Evolutionary conservation across 2,329 filamentous ascomycete species (phyloP).

Genomic region (Exophiala sp.): DNA sequence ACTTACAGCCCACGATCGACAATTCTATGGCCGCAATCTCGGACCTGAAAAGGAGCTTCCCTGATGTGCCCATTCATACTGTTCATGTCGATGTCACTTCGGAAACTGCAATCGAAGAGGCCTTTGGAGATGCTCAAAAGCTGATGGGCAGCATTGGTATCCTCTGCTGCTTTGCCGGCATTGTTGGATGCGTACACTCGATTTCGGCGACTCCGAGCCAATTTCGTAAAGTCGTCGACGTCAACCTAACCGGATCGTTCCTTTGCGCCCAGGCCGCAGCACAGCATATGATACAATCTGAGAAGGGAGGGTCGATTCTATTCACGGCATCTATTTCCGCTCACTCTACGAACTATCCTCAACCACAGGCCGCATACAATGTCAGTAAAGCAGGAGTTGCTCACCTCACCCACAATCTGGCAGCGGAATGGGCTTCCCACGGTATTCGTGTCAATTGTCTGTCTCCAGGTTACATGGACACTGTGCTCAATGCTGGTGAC

Average conservation of each 20-base stretch:
- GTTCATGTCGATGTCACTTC: slow-evolving; percentile 59
- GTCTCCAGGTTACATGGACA: slow-evolving; percentile 74
- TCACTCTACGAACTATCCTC: slow-evolving; percentile 55
- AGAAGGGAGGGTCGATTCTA: slow-evolving; percentile 66
- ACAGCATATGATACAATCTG: slow-evolving; percentile 39
- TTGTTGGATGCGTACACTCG: slow-evolving; percentile 62
- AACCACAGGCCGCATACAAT: slow-evolving; percentile 68
- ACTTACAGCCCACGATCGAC: slow-evolving; percentile 48
- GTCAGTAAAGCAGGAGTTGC: slow-evolving; percentile 66
- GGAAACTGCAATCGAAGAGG: slow-evolving; percentile 40
- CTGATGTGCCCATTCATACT: slow-evolving; percentile 49
- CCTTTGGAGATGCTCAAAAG: slow-evolving; percentile 40
- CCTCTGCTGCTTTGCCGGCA: slow-evolving; percentile 64
- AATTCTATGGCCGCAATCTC: slow-evolving; percentile 42
- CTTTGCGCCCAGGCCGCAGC: slow-evolving; percentile 65
- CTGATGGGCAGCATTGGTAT: slow-evolving; percentile 34
- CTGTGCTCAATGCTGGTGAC: slow-evolving; percentile 65
- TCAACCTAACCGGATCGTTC: slow-evolving; percentile 70
- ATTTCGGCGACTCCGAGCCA: slow-evolving; percentile 57
- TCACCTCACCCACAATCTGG: slow-evolving; percentile 61
- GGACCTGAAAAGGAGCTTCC: slow-evolving; percentile 53
- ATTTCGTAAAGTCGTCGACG: slow-evolving; percentile 63
- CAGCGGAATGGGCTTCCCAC: slow-evolving; percentile 68
- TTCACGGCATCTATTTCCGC: slow-evolving; percentile 62
- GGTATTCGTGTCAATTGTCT: slow-evolving; percentile 70